These are phyloP conservation scores for Suillus bovinus DNA, from an alignment of 768 basidiomycete genomes.

Conservation along the genomic window DNA sequence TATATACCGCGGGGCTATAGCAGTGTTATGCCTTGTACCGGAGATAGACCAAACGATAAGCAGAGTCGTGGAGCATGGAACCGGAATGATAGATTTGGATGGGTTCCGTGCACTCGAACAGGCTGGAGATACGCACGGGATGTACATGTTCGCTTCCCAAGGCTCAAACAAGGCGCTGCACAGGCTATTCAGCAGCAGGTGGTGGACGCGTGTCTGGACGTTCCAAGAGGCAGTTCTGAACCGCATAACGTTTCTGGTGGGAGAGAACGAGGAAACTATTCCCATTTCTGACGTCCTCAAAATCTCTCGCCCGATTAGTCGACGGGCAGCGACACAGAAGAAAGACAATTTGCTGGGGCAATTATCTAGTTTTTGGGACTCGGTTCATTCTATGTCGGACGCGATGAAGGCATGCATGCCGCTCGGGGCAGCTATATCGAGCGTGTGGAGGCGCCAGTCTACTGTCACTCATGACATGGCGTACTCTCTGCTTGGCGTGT, in stretches of 20 bases:
- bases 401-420: conserved; percentile 4
- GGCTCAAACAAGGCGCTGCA: conserved; percentile 2
- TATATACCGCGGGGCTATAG: conserved; percentile 8
- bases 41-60: conserved; percentile 4
- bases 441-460: conserved; percentile 11
- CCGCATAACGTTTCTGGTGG: conserved; percentile 4
- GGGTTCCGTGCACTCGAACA: conserved; percentile 8
- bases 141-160: conserved; percentile 11
- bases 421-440: conserved; percentile 10
- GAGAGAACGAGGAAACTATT: conserved; percentile 8
- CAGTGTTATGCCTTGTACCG: conserved; percentile 11
- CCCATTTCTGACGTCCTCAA: conserved; percentile 10
- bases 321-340: conserved; percentile 7
- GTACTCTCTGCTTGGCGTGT: conserved; percentile 10
- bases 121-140: conserved; percentile 9
- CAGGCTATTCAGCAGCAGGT: conserved; percentile 8
- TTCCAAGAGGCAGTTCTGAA: conserved; percentile 12
- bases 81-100: conserved; percentile 8
- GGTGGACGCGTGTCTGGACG: conserved; percentile 12
- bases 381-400: conserved; percentile 2
- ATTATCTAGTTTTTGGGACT: conserved; percentile 10
- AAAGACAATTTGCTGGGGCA: conserved; percentile 6
- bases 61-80: conserved; percentile 3
- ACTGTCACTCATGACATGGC: conserved; percentile 9
- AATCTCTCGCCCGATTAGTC: conserved; percentile 5